Base-by-base conservation (phyloP, 306 rosid genomes). In the Pyrus bretschneideri region DNA sequence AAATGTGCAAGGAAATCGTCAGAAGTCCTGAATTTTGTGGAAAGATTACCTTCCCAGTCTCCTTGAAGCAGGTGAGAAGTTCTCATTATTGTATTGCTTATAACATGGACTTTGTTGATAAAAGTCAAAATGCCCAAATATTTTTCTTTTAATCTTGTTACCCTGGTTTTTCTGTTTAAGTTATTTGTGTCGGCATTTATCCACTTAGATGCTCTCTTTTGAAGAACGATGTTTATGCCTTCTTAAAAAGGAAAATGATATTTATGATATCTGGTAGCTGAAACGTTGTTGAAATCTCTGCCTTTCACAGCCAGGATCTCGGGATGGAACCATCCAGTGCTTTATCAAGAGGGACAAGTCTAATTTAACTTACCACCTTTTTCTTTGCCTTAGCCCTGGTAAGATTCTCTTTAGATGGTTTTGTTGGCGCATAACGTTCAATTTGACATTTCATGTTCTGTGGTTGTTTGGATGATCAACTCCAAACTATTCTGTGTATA, bases 321-420 rank as follows among this genome's bases (percentile, higher is more conserved):
- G 92, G 66, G 97, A 91, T 86, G 92, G 92, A 71, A 80, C 78
- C n/a, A 83, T 93, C 54, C 96, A 93, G 85, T 93, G 98, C 85
- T 93, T 91, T 81, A 93, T 93, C 69, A 93, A 89, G 87, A 89
- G 98, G 87, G 95, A 93, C 87, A 93, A 91, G 83, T 89, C 93
- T n/a, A 91, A 88, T 72, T 75, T 91, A 69, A 89, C 96, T 23
- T 93, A 91, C 81, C 98, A 84, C 80, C 97, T 93, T 69, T 93
- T 77, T 82, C 96, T 93, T 61, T 89, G 97, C 85, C 97, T 93
- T 73, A 89, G 98, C 79, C 97, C 93, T 54, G 91, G 98, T 91
- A 82, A 86, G 89, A 27, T 60, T 69, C 14, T 63, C 54, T 66
- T 69, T 72, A 68, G n/a, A 44, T 27, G 40, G 46, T 61, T 76